A percentile compares a stretch with the other conserved stretches of the same genome.
Conservation (phyloP, 495 filamentous ascomycete species). For the Bacidia gigantensis region DNA sequence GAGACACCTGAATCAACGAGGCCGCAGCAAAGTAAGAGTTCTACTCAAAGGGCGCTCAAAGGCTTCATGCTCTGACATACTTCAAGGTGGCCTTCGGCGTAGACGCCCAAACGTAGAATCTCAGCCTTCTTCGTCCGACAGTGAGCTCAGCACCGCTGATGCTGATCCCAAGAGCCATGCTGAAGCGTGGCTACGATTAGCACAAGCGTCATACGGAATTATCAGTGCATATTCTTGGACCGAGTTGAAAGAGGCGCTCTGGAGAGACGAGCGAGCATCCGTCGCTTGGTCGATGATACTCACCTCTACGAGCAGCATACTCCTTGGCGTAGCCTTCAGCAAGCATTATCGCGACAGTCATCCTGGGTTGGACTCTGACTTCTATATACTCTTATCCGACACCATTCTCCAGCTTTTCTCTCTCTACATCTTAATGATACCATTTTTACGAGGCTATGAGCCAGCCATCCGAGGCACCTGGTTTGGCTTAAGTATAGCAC, state of each 20-base stretch:
- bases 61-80: too few species aligned
- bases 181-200: neutral
- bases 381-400: constrained; percentile 1
- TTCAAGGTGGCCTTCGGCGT: too few species aligned
- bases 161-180: neutral
- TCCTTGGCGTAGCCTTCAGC: neutral
- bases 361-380: neutral
- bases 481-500: constrained; percentile 1
- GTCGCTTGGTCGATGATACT: neutral
- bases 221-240: neutral
- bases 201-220: neutral
- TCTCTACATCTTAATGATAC: neutral
- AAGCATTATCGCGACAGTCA: neutral
- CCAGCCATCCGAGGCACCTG: neutral
- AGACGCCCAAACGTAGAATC: too few species aligned
- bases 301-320: constrained; percentile 1
- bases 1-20: too few species aligned
- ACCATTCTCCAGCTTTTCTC: constrained; percentile 1
- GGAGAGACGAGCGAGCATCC: neutral
- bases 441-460: neutral
- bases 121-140: too few species aligned
- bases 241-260: neutral
- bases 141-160: too few species aligned
- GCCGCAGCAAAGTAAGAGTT: too few species aligned
- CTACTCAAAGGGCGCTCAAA: too few species aligned